Evolutionary conservation across 148 eudicot genomes (phyloP), one percentile per base, ranked within the genome.

Genomic region (Cornus suecica): DNA sequence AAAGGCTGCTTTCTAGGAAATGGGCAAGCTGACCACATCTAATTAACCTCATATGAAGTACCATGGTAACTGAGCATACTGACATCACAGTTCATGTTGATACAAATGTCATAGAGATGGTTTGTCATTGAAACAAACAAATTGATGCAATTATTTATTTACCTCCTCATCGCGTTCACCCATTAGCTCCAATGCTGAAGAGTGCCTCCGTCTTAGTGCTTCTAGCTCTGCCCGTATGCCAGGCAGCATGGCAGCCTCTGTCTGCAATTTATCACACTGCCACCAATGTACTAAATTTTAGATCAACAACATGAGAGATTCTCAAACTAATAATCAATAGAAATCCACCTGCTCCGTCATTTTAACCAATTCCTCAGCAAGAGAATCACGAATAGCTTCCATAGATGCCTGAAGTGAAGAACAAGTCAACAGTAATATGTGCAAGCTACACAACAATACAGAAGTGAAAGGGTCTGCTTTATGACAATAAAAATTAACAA

Each of bases 151-250:
- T 66, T 56, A 18, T 65, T 37, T 69, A 32, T 15, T 22, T 90
- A 94, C 99, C 99, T 94, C 99, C 82, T 94, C 99, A 82, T 94
- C 99, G 52, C 94, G 96, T 86, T 94, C 99, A 26, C 99, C 99
- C 99, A 94, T 94, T 69, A 94, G 90, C 87, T 94, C 99, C 69
- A 94, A 74, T 22, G 99, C 99, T 30, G 99, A 96, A 78, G 99
- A 80, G 77, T 94, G 99, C 74, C 99, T 82, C 81, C 96, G 83
- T 65, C 99, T 87, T 63, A 94, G 82, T 68, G 97, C 90, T 76
- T 92, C 97, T 69, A 94, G 86, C 79, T 94, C 99, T 69, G 99
- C 99, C 65, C 89, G 87, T 58, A 89, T 76, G 70, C 97, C 94
- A 76, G 99, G 99, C 72, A 94, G 85, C 69, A 74, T 74, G 69